Base-by-base conservation (phyloP, 2,329 filamentous ascomycete genomes). In the Rutstroemia sp. region DNA sequence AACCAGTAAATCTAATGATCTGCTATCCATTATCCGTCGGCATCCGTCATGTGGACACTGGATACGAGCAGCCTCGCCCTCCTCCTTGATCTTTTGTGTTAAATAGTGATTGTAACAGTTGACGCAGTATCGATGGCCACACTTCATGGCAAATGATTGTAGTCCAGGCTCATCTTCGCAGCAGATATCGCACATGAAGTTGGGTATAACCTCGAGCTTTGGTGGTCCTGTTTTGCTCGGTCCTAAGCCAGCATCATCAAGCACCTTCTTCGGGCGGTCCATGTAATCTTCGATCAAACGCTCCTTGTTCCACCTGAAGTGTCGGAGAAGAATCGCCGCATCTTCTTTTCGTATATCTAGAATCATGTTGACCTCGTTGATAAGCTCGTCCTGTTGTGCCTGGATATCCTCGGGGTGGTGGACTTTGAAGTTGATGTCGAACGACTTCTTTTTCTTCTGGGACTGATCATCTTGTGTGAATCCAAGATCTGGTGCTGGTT, bases 261-360 rank as follows among this genome's bases (percentile, higher is more conserved):
- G 75, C 2, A 94, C 83, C 67, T 87, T 82, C 58, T 88, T 83
- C 3, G 88, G 84, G 51, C 82, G 82, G 62, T 99, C 92, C 92
- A 99, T 96, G 72, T 97, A 97, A 61, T 90, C 86, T 68, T 99
- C 94, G 57, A 97, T 92, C 63, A 99, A 72, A 41, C 89, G 85
- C 70, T 99, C 94, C 71, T 96, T 94, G 72, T 97, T 97, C 94
- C 94, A 99, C 68, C 91, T 82, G 65, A 89, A 89, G 72, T 94
- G 83, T 48, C 94, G 87, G 58, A 99, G 77, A 42, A 99, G 78
- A 53, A 99, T 96, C 23, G 92, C 92, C 0, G 89, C 86, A 61
- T 94, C 89, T 72, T 97, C 94, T 65, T 89, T 88, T 16, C 88
- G 84, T 69, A 96, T 85, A 58, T 92, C 89, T 38, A 99, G 79